A percentile compares a stretch with the other conserved stretches of the same genome.
Conservation (phyloP, 1,284 basidiomycete species). For the Ceratorhiza oryzae-sativae region DNA sequence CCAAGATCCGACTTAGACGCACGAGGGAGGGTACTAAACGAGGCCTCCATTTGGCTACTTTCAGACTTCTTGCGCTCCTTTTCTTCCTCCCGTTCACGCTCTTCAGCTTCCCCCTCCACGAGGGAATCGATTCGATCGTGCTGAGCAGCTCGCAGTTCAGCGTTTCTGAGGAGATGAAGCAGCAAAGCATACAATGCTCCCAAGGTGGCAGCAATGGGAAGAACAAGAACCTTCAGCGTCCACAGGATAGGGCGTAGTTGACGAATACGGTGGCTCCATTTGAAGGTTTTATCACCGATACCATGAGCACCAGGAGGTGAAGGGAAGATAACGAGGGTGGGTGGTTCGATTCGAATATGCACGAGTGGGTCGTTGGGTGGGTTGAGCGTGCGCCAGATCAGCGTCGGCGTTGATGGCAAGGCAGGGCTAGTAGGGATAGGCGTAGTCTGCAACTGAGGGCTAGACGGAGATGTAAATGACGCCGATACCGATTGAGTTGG, state of each 20-base stretch:
- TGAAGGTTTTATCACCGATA: background rate
- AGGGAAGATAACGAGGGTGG: slow-evolving; percentile 75
- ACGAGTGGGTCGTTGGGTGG: slow-evolving; percentile 71
- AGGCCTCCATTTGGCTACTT: slow-evolving; percentile 56
- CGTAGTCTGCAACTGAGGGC: background rate
- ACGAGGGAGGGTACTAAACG: slow-evolving; percentile 76
- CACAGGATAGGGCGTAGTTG: slow-evolving; percentile 61
- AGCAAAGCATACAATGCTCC: slow-evolving; percentile 77
- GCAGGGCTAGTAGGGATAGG: slow-evolving; percentile 6
- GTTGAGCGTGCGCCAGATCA: slow-evolving; percentile 84
- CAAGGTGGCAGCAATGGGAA: slow-evolving; percentile 85
- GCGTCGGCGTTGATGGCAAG: slow-evolving; percentile 58
- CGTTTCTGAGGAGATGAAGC: slow-evolving; percentile 90
- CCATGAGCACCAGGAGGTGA: slow-evolving; percentile 44
- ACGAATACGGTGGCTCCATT: slow-evolving; percentile 22
- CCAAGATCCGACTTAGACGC: slow-evolving; percentile 83
- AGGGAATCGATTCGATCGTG: slow-evolving; percentile 56
- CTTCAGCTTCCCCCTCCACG: slow-evolving; percentile 50
- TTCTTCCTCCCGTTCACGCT: slow-evolving; percentile 43
- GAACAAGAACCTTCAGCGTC: slow-evolving; percentile 80
- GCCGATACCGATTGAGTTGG: slow-evolving; percentile 29
- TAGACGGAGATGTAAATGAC: slow-evolving; percentile 6
- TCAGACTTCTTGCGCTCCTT: slow-evolving; percentile 40
- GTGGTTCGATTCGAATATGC: slow-evolving; percentile 82
- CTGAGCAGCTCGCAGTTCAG: slow-evolving; percentile 89